phyloP scores from a whole-genome alignment of 306 rosid species.

The Trifolium repens region DNA sequence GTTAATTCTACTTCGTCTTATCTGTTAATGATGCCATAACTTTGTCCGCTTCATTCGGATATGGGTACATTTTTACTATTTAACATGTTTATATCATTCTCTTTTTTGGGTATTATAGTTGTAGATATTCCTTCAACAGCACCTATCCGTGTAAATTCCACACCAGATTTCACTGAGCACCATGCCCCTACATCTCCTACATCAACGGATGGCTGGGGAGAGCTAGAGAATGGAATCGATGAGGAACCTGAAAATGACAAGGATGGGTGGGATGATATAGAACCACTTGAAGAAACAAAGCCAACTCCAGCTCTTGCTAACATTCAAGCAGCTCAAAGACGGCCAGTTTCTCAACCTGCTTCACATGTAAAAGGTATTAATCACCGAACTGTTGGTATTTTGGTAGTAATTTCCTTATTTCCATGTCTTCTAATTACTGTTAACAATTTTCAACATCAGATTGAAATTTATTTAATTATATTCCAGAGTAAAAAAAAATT shows the following conservation, averaged over 20 bases:
- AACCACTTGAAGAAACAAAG: slow-evolving; percentile 78
- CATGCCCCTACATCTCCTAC: slow-evolving; percentile 81
- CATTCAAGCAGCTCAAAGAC: slow-evolving; percentile 96
- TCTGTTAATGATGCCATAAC: slow-evolving; percentile 29
- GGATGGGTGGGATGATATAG: slow-evolving; percentile 97
- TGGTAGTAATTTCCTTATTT: slow-evolving; percentile 26
- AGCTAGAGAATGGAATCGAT: slow-evolving; percentile 79
- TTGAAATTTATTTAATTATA: slow-evolving; percentile 24
- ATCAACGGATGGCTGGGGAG: slow-evolving; percentile 99
- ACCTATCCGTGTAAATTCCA: slow-evolving; percentile 60
- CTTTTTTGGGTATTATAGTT: slow-evolving; percentile 53
- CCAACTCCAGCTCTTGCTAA: slow-evolving; percentile 78
- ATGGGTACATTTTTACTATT: slow-evolving; percentile 3
- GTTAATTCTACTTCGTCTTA: slow-evolving; percentile 10
- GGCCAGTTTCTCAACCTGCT: slow-evolving; percentile 74
- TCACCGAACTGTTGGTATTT: slow-evolving; percentile 34
- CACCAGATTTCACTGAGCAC: slow-evolving; percentile 71
- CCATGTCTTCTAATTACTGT: slow-evolving; percentile 17
- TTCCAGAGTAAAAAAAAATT: slow-evolving; percentile 4
- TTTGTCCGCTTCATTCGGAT: slow-evolving; percentile 3
- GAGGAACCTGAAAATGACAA: slow-evolving; percentile 75
- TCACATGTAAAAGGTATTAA: slow-evolving; percentile 71
- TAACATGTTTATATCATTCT: slow-evolving; percentile 28
- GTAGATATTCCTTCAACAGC: slow-evolving; percentile 67
- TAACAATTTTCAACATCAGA: slow-evolving; percentile 21